phyloP scores from a whole-genome alignment of 2,329 filamentous ascomycete species.

The Aureobasidium sp. region DNA sequence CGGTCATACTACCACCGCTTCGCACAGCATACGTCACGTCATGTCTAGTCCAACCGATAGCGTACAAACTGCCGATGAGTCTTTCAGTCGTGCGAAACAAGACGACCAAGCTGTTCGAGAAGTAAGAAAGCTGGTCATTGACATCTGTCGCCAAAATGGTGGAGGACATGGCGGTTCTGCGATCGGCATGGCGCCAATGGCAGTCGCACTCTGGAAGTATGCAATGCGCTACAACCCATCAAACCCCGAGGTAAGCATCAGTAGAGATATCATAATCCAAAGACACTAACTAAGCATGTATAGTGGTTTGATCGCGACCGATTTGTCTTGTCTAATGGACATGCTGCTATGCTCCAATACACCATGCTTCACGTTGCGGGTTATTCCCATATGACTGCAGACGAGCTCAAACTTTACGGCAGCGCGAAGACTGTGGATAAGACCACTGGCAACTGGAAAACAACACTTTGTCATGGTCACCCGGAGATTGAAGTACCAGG shows the following conservation, averaged over 20 bases:
- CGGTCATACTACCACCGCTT: no score
- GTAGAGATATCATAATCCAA: no score
- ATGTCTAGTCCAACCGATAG: no score
- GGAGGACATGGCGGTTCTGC: conserved; percentile 34
- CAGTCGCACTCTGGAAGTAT: conserved; percentile 48
- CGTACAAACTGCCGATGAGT: no score
- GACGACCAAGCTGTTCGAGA: neutral
- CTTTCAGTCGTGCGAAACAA: no score
- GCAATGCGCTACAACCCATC: conserved; percentile 46
- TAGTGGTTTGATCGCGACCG: conserved; percentile 49
- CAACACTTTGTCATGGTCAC: conserved; percentile 58
- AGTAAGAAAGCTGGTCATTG: conserved; percentile 22
- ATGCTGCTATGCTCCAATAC: conserved; percentile 54
- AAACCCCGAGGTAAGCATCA: conserved; percentile 29
- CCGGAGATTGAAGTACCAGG: conserved; percentile 66
- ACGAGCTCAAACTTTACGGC: conserved; percentile 64
- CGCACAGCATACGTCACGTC: no score
- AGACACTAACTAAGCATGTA: no score
- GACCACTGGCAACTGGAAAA: conserved; percentile 39
- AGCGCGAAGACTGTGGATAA: conserved; percentile 34
- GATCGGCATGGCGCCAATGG: conserved; percentile 52
- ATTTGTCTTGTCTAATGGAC: conserved; percentile 50
- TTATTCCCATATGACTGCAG: conserved; percentile 61
- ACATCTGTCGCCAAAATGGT: conserved; percentile 32
- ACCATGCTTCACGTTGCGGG: conserved; percentile 59